Conservation (phyloP, 2,329 filamentous ascomycete genomes). For the Orbilia ellipsospora region DNA sequence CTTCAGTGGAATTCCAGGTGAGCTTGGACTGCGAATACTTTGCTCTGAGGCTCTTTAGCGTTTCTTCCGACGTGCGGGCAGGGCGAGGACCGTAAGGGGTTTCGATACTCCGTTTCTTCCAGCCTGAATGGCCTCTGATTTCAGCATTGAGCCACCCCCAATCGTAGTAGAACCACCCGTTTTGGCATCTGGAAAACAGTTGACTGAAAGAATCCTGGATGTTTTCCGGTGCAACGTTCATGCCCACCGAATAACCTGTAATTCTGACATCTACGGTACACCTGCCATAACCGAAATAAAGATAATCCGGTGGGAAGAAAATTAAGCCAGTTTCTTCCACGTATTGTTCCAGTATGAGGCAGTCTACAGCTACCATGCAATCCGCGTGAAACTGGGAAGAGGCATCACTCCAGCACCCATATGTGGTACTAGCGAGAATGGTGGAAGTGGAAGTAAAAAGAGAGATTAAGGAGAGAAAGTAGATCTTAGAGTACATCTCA, state of each 20-base stretch:
- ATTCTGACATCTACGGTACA: slow-evolving; percentile 24
- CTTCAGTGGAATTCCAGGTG: too few relatives aligned
- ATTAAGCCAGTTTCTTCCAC: slow-evolving; percentile 14
- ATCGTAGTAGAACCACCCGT: slow-evolving; percentile 40
- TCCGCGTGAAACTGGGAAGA: not conserved
- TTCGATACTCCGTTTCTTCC: too few relatives aligned
- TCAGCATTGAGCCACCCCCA: slow-evolving; percentile 22
- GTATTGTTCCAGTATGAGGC: not conserved
- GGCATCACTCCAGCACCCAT: slow-evolving; percentile 2
- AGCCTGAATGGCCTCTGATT: slow-evolving; percentile 23
- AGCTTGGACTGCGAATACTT: too few relatives aligned
- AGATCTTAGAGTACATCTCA: too few relatives aligned
- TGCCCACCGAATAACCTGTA: slow-evolving; percentile 16
- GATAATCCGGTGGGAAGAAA: slow-evolving; percentile 4
- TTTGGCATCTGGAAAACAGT: slow-evolving; percentile 28
- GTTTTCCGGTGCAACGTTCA: slow-evolving; percentile 16
- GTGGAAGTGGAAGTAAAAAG: not conserved
- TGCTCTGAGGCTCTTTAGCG: too few relatives aligned
- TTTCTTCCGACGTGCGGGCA: too few relatives aligned
- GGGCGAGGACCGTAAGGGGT: too few relatives aligned
- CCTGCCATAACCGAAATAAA: too few relatives aligned
- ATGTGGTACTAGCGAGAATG: not conserved
- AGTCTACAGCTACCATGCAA: not conserved
- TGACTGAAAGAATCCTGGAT: slow-evolving; percentile 28
- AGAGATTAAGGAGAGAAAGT: not conserved